Conservation (phyloP, 2,329 filamentous ascomycete genomes). For the Trichophyton equinum region DNA sequence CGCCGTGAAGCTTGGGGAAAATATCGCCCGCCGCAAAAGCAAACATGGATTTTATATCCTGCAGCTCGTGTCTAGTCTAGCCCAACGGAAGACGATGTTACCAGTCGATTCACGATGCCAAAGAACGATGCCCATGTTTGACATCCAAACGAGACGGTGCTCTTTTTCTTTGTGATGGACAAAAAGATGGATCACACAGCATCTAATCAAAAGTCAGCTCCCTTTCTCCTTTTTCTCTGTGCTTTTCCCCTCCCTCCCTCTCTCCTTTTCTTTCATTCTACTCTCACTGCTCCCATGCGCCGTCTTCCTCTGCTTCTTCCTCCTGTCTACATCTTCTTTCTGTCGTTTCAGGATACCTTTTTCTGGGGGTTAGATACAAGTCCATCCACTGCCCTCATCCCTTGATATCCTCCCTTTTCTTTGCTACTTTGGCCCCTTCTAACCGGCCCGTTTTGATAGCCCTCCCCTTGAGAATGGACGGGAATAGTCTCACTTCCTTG, state of each 20-base stretch:
- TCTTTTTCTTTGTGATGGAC: not conserved
- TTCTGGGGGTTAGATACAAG: not conserved
- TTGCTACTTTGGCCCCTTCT: not conserved
- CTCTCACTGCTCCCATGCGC: not conserved
- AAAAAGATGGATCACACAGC: constrained; percentile 4
- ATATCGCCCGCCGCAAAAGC: not conserved
- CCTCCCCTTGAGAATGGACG: not conserved
- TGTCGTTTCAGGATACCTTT: not conserved
- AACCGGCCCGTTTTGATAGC: not conserved
- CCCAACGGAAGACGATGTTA: not conserved
- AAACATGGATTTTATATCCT: not conserved
- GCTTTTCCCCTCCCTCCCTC: not conserved
- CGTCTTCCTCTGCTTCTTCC: not conserved
- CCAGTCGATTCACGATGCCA: not conserved
- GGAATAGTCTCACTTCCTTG: not conserved
- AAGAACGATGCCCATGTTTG: not conserved
- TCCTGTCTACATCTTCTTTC: not conserved
- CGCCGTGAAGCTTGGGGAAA: not conserved
- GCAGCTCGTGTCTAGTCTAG: not conserved
- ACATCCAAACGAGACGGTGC: not conserved
- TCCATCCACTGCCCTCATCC: not conserved
- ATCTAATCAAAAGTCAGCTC: not conserved
- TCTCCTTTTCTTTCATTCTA: not conserved
- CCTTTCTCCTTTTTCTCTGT: not conserved
- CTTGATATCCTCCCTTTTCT: not conserved